These are phyloP conservation scores for Xylaria bambusicola DNA, from an alignment of 495 filamentous ascomycete genomes.

Conservation along the genomic window DNA sequence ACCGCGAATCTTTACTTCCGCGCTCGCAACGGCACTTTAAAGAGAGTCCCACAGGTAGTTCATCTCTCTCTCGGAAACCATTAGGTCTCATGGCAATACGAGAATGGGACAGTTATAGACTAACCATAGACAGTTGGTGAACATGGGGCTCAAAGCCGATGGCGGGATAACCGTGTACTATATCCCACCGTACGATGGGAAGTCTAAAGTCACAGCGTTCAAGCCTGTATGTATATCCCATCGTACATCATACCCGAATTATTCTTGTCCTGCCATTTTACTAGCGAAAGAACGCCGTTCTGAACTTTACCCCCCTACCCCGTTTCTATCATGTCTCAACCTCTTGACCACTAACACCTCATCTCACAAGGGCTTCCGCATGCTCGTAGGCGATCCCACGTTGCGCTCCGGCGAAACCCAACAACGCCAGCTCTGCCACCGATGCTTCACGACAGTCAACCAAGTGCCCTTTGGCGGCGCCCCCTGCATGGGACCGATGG, in stretches of 20 bases:
- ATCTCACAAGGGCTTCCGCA: constrained; percentile 60
- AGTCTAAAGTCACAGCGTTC: constrained; percentile 46
- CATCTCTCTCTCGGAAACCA: no score
- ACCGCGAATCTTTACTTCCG: constrained; percentile 45
- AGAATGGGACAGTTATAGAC: no score
- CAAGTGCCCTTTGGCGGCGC: constrained; percentile 37
- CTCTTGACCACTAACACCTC: neutral
- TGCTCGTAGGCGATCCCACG: constrained; percentile 67
- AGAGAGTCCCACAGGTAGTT: constrained; percentile 38
- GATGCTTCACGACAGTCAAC: constrained; percentile 38
- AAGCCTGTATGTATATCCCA: constrained; percentile 32
- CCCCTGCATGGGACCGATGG: constrained; percentile 35
- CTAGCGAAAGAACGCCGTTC: no score
- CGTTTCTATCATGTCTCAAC: no score
- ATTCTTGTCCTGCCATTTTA: no score
- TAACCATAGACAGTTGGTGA: constrained; percentile 28
- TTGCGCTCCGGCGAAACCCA: constrained; percentile 44
- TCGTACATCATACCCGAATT: no score
- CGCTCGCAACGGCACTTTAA: constrained; percentile 43
- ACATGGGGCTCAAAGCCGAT: constrained; percentile 36
- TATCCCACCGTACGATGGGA: constrained; percentile 42
- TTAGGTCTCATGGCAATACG: no score
- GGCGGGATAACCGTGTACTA: constrained; percentile 47
- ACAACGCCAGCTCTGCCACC: constrained; percentile 39
- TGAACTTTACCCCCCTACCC: no score